Conservation (phyloP, 805 yeast genomes). For the Zygosaccharomyces kombuchaensis region DNA sequence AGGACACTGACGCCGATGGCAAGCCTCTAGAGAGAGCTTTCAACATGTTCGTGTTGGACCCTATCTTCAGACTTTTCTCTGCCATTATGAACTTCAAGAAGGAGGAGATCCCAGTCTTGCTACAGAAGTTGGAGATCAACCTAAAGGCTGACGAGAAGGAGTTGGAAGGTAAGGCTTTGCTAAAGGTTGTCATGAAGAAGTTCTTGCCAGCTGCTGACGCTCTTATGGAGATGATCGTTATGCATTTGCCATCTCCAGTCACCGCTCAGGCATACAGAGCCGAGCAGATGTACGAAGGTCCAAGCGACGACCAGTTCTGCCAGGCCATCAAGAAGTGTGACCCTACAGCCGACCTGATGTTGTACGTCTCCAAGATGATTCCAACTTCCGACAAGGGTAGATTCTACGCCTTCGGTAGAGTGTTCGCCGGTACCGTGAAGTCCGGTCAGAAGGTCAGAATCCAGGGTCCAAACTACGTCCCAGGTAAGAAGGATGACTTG, state of each 20-base stretch:
- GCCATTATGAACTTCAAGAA: constrained; percentile 99
- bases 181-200: constrained; percentile 98
- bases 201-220: constrained; percentile 99
- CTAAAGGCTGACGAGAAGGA: constrained; percentile 97
- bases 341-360: constrained; percentile 96
- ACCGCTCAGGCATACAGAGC: constrained; percentile 99
- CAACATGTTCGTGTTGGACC: constrained; percentile 98
- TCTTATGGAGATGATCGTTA: constrained; percentile 95
- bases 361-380: constrained; percentile 99
- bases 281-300: constrained; percentile 98
- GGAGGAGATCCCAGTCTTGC: constrained; percentile 88
- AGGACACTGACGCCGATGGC: constrained; percentile 93
- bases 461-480: constrained; percentile 99
- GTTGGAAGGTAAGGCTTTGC: constrained; percentile 96
- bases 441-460: constrained; percentile 99
- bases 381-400: constrained; percentile 99
- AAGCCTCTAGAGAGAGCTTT: constrained; percentile 96
- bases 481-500: constrained; percentile 97
- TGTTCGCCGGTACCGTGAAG: constrained; percentile 98
- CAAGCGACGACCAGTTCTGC: constrained; percentile 86
- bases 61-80: constrained; percentile 95
- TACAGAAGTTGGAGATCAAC: constrained; percentile 89
- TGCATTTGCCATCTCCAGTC: constrained; percentile 99
- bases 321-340: constrained; percentile 96
- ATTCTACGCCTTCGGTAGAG: constrained; percentile 99